Evolutionary conservation across 345 rosid genomes (phyloP), one percentile per base, ranked within the genome.

Genomic region (Syzygium grande): DNA sequence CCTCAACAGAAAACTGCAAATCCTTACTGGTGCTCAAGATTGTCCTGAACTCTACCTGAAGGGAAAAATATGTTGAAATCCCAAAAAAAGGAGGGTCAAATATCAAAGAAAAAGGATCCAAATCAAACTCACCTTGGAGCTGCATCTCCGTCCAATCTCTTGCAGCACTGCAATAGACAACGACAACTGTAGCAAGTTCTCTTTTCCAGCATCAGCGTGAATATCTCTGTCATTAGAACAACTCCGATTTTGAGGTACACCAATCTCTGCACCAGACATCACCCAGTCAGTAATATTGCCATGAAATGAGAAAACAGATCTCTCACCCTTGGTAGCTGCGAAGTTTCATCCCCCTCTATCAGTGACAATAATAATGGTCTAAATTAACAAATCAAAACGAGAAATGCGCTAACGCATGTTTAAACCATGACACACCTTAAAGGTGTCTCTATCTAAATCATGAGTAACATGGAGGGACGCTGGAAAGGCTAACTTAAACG

Each of bases 1-100:
- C 99, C 99, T 98, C 99, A 25, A 96, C 95, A 88, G 99, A 95
- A 92, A 98, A 98, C 88, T 94, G 97, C 91, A 96, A 93, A 92
- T 98, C 98, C 91, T 94, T 95, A 88, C 98, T 94, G 87, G 97
- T 96, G 93, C 96, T 94, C 89, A 95, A 92, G 88, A 96, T 95
- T 68, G 97, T 85, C 89, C 93, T 95, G 92, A 96, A 98, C 89
- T 97, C 98, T 73, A 98, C 96, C 99, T 98, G 91, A 87, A 92
- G 38, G 79, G 86, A 59, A 91, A 43, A 73, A 29, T 53, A 83
- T 84, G 84, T 58, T 15, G 89, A 22, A 56, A 56, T 86, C 84
- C 73, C 53, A 73, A 34, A 87, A 84, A 89, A 89, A 59, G 25
- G 84, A 54, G n/a, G 41, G 19, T 54, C 9, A n/a, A 30, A 51